Conservation (phyloP, 2,329 filamentous ascomycete genomes). For the Colletotrichum brevisporum region DNA sequence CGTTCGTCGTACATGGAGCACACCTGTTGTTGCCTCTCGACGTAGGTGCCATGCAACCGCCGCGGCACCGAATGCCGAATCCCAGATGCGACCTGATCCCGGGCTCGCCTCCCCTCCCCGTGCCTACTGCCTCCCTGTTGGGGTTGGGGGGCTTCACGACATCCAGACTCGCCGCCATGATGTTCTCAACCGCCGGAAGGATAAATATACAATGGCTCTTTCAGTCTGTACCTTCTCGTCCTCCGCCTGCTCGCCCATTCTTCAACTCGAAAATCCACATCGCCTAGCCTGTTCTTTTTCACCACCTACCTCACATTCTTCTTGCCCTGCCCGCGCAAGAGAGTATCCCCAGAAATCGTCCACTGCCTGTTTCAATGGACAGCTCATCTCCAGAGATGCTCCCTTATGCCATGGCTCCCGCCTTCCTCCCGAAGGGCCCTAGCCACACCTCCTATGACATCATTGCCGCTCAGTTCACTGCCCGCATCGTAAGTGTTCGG, state of each 20-base stretch:
- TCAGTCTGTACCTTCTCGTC: neutral
- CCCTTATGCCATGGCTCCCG: conserved; percentile 23
- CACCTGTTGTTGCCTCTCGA: too few species aligned
- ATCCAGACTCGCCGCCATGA: conserved; percentile 5
- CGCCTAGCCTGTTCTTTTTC: neutral
- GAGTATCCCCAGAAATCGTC: too few species aligned
- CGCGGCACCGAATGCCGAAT: conserved; percentile 36
- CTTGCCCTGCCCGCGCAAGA: neutral
- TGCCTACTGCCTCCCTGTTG: conserved; percentile 1
- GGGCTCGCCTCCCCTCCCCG: neutral
- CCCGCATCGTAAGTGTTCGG: conserved; percentile 22
- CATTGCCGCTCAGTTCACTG: conserved; percentile 38
- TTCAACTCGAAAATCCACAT: conserved; percentile 22
- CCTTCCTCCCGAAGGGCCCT: conserved; percentile 10
- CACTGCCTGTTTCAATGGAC: conserved; percentile 15
- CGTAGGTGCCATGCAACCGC: conserved; percentile 8
- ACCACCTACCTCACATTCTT: neutral
- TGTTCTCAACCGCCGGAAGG: conserved; percentile 6
- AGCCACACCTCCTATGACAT: conserved; percentile 26
- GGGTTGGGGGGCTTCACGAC: neutral
- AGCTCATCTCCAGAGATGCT: conserved; percentile 19
- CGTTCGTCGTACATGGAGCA: too few species aligned
- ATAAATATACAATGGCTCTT: conserved; percentile 12
- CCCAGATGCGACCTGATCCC: conserved; percentile 16
- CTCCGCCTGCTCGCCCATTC: conserved; percentile 19